These are phyloP conservation scores for Aureobasidium pullulans DNA, from an alignment of 2,329 filamentous ascomycete genomes.

Conservation along the genomic window DNA sequence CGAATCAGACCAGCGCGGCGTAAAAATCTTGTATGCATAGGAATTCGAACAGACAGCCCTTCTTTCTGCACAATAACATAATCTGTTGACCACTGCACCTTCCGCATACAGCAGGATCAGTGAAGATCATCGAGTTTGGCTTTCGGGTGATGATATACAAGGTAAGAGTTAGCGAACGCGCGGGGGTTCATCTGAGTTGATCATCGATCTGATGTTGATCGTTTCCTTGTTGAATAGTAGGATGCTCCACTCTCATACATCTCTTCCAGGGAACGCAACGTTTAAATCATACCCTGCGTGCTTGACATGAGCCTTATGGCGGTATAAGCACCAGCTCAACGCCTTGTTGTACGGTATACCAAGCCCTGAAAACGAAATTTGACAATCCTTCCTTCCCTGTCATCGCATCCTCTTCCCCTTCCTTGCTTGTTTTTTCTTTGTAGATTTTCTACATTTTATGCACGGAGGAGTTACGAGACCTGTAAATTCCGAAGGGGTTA, in stretches of 20 bases:
- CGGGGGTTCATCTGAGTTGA: not conserved
- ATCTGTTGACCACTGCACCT: not conserved
- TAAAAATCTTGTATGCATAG: not conserved
- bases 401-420: too few species aligned
- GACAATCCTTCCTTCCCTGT: not conserved
- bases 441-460: conserved; percentile 38
- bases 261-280: too few species aligned
- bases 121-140: not conserved
- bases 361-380: not conserved
- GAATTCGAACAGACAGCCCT: not conserved
- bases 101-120: not conserved
- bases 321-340: not conserved
- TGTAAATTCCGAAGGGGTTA: not conserved
- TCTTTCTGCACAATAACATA: too few species aligned
- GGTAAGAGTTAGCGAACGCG: not conserved
- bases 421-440: not conserved
- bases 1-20: not conserved
- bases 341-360: not conserved
- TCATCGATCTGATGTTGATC: not conserved
- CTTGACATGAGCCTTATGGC: not conserved
- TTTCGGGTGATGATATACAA: not conserved
- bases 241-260: too few species aligned
- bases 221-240: not conserved
- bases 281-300: too few species aligned
- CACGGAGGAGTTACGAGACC: conserved; percentile 40